Conservation (phyloP, 228 moss, liverwort and hornwort genomes). For the Sphagnum fallax region DNA sequence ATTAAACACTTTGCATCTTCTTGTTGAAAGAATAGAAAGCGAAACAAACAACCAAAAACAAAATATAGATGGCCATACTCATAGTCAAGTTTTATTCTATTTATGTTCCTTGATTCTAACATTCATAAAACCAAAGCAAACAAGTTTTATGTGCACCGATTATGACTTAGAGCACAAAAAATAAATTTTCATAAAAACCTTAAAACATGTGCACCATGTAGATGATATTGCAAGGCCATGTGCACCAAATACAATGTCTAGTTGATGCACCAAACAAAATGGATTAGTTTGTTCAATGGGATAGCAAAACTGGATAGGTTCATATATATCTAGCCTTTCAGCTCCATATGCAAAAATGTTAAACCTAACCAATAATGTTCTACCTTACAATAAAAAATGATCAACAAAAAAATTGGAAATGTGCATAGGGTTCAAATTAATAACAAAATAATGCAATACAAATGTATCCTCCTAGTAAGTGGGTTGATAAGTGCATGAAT, state of each 20-base stretch:
- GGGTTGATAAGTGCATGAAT: too few relatives aligned
- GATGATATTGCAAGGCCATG: slow-evolving; percentile 43
- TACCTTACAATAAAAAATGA: not conserved
- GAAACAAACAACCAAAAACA: too few relatives aligned
- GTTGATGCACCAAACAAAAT: slow-evolving; percentile 29
- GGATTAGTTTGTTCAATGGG: slow-evolving; percentile 34
- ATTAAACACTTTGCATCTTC: too few relatives aligned
- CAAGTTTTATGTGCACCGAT: not conserved
- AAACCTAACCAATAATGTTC: too few relatives aligned
- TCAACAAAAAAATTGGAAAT: not conserved
- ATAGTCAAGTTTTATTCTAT: slow-evolving; percentile 22
- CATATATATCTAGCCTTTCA: not conserved
- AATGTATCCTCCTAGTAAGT: too few relatives aligned
- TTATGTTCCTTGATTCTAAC: not conserved
- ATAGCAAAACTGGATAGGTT: slow-evolving; percentile 33
- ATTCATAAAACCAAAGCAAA: not conserved
- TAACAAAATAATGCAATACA: not conserved
- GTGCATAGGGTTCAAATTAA: not conserved
- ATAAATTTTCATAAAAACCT: not conserved
- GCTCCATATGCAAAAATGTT: not conserved
- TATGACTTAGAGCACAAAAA: not conserved
- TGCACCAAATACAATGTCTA: slow-evolving; percentile 47
- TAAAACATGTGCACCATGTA: not conserved
- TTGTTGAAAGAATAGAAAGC: too few relatives aligned
- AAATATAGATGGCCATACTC: slow-evolving; percentile 18